Base-by-base conservation (phyloP, 2,329 filamentous ascomycete genomes). In the Epichloe bromicola region DNA sequence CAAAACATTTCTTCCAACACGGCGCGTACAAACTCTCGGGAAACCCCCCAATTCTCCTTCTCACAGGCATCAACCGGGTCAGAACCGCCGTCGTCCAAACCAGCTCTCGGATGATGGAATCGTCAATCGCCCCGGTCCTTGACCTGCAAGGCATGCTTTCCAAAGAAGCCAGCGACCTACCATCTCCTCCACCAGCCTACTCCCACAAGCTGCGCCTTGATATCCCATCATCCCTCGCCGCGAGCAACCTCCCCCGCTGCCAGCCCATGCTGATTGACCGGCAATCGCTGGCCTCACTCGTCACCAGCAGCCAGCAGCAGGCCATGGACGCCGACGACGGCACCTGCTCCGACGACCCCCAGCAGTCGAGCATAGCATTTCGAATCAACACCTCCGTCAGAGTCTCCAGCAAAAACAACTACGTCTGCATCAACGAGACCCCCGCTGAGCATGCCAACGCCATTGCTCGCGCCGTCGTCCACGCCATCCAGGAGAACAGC, bases 321-420 rank as follows among this genome's bases (percentile, higher is more conserved):
- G 37, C 6, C 20, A 26, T 40, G 11, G 37, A 48, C 15, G 26
- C n/a, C 10, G 36, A 17, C 5, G 46, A 48, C 4, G 19, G 19
- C 12, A 17, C 2, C 14, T 20, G 12, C 46, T 8, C 37, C 6
- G 46, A 40, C 46, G 46, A 48, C 23, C 26, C 10, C 10, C 19
- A 5, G 10, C 55, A 61, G 43, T 67, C 68, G 1, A 63, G 72
- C 46, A 69, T 78, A 52, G 66, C 61, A 46, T 61, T 80, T 43
- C 65, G 63, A 15, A 73, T 81, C 63, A 71, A 72, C 56, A 70
- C 72, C 15, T 67, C 72, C 1, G 60, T 79, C 58, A 65, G 58
- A 53, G 65, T 80, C 56, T 62, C 63, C 38, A 71, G 70, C 54
- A 67, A 67, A 61, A 66, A 71, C 61, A 81, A 80, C 60, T 59